These are phyloP conservation scores for Colletotrichum liaoningense DNA, from an alignment of 2,329 filamentous ascomycete species.

Conservation along the genomic window DNA sequence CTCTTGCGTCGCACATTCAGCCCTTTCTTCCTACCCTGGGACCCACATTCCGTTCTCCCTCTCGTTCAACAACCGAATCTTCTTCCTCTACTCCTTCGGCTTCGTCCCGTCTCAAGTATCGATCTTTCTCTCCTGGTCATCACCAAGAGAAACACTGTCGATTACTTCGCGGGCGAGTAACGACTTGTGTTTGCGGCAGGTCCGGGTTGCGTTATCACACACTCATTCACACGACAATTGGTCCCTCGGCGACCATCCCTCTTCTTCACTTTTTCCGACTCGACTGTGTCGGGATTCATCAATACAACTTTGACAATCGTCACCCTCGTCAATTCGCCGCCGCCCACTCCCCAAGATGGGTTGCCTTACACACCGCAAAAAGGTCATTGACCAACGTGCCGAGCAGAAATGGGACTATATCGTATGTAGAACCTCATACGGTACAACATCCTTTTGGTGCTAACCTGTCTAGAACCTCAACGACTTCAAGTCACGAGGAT, in stretches of 20 bases:
- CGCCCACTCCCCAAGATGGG: conserved; percentile 63
- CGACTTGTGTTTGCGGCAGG: conserved; percentile 58
- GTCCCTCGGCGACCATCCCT: not conserved
- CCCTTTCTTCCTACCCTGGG: conserved; percentile 17
- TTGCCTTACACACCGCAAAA: conserved; percentile 71
- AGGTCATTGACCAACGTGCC: conserved; percentile 73
- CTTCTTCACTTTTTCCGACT: not conserved
- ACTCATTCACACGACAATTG: conserved; percentile 14
- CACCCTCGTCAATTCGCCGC: not conserved
- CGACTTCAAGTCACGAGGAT: conserved; percentile 88
- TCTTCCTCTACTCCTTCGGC: conserved; percentile 9
- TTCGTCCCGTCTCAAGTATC: conserved; percentile 30
- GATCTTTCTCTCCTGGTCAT: conserved; percentile 34
- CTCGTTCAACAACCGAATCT: conserved; percentile 14
- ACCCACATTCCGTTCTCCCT: conserved; percentile 34
- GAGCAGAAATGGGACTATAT: conserved; percentile 98
- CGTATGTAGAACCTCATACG: conserved; percentile 61
- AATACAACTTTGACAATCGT: conserved; percentile 11
- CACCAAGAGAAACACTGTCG: conserved; percentile 50
- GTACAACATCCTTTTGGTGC: not conserved
- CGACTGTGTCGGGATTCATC: conserved; percentile 29
- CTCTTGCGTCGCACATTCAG: conserved; percentile 19
- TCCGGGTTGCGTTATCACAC: conserved; percentile 41
- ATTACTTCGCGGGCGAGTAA: conserved; percentile 62
- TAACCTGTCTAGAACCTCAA: conserved; percentile 54